phyloP scores from a whole-genome alignment of 805 yeast species.

The Clavispora phyllophila region DNA sequence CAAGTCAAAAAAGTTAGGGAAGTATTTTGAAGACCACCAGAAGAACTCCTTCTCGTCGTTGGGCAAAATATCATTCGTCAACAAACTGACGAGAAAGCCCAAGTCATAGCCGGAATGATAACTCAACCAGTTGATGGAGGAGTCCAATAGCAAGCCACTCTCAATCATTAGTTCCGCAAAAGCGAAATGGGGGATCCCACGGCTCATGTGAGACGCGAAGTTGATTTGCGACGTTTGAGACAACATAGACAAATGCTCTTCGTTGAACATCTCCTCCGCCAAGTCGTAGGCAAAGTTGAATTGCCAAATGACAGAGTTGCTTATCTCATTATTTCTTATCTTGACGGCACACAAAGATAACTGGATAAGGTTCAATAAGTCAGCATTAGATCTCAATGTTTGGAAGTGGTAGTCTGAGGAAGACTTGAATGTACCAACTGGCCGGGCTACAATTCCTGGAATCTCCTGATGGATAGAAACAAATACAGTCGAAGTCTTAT shows the following conservation, averaged over 20 bases:
- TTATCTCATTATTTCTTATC: conserved; percentile 37
- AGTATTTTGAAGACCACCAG: conserved; percentile 62
- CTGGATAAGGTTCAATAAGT: conserved; percentile 79
- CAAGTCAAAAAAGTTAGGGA: conserved; percentile 82
- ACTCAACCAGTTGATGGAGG: conserved; percentile 76
- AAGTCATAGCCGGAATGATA: conserved; percentile 93
- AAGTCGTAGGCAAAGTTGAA: conserved; percentile 85
- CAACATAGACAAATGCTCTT: conserved; percentile 76
- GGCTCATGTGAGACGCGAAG: conserved; percentile 63
- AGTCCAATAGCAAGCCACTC: conserved; percentile 77
- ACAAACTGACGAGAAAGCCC: conserved; percentile 77
- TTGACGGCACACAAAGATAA: conserved; percentile 43
- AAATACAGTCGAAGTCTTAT: conserved; percentile 42
- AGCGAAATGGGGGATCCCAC: conserved; percentile 73
- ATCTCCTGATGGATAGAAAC: conserved; percentile 84
- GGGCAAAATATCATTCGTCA: conserved; percentile 76
- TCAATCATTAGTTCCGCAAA: conserved; percentile 83
- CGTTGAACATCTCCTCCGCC: conserved; percentile 75
- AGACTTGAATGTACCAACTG: conserved; percentile 87
- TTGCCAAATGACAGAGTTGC: conserved; percentile 86
- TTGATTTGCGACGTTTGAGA: conserved; percentile 76
- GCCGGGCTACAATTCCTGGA: conserved; percentile 94
- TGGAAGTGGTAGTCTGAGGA: conserved; percentile 94
- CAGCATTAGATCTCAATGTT: conserved; percentile 87
- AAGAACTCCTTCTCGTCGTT: conserved; percentile 73